Evolutionary conservation across 148 eudicot genomes (phyloP), one percentile per base, ranked within the genome.

Genomic region (Linanthus parryae): DNA sequence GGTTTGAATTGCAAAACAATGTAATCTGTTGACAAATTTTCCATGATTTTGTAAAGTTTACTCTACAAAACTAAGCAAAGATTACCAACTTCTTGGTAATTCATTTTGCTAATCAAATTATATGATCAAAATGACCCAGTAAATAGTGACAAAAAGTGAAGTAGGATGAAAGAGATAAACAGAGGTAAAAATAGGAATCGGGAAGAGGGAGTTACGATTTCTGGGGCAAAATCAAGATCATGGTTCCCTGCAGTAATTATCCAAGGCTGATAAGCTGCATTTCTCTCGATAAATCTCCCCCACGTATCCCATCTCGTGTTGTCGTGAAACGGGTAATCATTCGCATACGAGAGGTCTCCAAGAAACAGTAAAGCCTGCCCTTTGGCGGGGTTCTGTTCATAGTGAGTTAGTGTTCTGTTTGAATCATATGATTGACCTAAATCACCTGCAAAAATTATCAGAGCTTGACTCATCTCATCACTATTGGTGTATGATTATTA

Each of bases 231-330:
- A 76, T 87, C 92, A 15, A 83, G 37, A 58, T 83, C 92, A 63
- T 83, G 96, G 58, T 81, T 87, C 46, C 92, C 92, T 15, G 85
- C 92, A 35, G 77, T 57, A 92, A 88, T 83, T 55, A 87, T 83
- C 95, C 85, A 87, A 28, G 96, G 92, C 56, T 87, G 92, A 66
- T 73, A 73, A 36, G 92, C 92, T 50, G 72, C 85, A 57, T 38
- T 87, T 66, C 85, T 78, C 70, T 87, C 92, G 18, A 73, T 24
- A 61, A 87, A 87, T 64, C 96, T 73, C 39, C 83, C 88, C 92
- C 88, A 87, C 27, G 96, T 83, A 72, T 87, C 96, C 95, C 96
- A 87, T 60, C 92, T 80, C 29, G 15, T 61, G 58, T 87, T 87
- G 44, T 87, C 86, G 60, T 83, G 82, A 36, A 66, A 34, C 5